These are phyloP conservation scores for Blumeriella jaapii DNA, from an alignment of 2,329 filamentous ascomycete species.

Conservation along the genomic window DNA sequence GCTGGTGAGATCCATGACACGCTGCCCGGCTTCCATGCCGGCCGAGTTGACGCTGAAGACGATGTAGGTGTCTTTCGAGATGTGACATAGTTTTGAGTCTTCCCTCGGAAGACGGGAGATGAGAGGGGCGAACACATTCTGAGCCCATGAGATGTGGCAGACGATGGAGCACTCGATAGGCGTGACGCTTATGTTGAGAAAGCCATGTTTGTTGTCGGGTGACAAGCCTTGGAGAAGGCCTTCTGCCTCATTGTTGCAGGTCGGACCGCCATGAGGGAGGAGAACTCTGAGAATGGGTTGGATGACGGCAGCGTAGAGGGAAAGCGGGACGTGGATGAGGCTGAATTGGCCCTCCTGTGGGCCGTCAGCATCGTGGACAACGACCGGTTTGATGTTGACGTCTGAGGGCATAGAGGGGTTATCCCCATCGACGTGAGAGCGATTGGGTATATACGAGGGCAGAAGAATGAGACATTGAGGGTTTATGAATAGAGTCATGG, in stretches of 20 bases:
- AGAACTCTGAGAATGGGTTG: slow-evolving; percentile 81
- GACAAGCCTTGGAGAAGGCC: slow-evolving; percentile 36
- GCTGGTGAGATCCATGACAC: slow-evolving; percentile 83
- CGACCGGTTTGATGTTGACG: slow-evolving; percentile 14
- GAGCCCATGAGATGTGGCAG: slow-evolving; percentile 65
- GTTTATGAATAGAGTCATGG: slow-evolving; percentile 2
- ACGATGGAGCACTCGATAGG: slow-evolving; percentile 88
- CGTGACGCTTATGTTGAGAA: slow-evolving; percentile 88
- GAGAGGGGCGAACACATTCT: slow-evolving; percentile 63
- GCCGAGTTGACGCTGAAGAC: slow-evolving; percentile 84
- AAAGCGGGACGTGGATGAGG: slow-evolving; percentile 80
- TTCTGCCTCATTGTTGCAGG: slow-evolving; percentile 21
- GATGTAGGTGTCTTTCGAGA: slow-evolving; percentile 75
- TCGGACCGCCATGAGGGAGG: slow-evolving; percentile 46
- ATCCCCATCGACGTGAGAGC: slow-evolving; percentile 4
- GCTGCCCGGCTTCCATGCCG: slow-evolving; percentile 80
- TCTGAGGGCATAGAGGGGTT: slow-evolving; percentile 7
- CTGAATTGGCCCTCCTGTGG: slow-evolving; percentile 72
- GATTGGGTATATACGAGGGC: slow-evolving; percentile 2
- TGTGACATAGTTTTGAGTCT: slow-evolving; percentile 45
- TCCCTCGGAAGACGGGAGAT: slow-evolving; percentile 50
- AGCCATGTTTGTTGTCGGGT: slow-evolving; percentile 53
- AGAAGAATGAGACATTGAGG: slow-evolving; percentile 4
- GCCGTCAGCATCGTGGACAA: slow-evolving; percentile 17
- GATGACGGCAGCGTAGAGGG: slow-evolving; percentile 65